A percentile compares a stretch with the other conserved stretches of the same genome.
Evolutionary conservation across 1,139 yeast species (phyloP).

Genomic region (Ashbya aceris): DNA sequence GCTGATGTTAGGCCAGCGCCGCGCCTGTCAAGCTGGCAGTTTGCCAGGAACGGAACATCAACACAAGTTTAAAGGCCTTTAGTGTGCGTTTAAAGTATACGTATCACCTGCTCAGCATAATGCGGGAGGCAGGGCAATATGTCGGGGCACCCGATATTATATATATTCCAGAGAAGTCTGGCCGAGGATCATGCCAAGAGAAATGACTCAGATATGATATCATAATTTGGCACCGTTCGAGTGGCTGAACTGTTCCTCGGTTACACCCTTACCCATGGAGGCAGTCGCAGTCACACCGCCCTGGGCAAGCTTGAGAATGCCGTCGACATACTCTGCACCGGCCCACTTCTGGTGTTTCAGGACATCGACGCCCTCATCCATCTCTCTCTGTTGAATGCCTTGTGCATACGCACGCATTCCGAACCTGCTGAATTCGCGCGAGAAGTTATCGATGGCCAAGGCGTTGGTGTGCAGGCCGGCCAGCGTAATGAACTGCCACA

Average conservation of each 20-base stretch:
- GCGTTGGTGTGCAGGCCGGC: slow-evolving; percentile 98
- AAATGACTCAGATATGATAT: not conserved
- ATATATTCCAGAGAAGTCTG: no score
- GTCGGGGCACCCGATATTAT: no score
- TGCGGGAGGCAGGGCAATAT: no score
- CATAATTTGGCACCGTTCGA: not conserved
- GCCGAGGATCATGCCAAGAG: no score
- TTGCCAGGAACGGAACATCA: no score
- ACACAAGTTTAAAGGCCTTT: no score
- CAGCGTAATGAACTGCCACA: slow-evolving; percentile 96
- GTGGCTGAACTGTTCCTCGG: slow-evolving; percentile 83
- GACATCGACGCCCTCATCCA: slow-evolving; percentile 84
- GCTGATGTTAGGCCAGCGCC: no score
- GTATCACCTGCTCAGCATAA: no score
- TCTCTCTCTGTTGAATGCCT: slow-evolving; percentile 78
- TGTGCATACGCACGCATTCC: slow-evolving; percentile 97
- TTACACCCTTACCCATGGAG: slow-evolving; percentile 98
- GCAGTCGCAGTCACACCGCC: slow-evolving; percentile 96
- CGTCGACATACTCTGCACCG: slow-evolving; percentile 95
- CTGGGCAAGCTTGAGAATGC: slow-evolving; percentile 77
- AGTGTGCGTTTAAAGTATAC: no score
- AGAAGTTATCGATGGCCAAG: slow-evolving; percentile 77
- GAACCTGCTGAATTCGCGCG: slow-evolving; percentile 64
- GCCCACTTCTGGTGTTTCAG: slow-evolving; percentile 99
- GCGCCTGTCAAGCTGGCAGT: no score